Evolutionary conservation across 2,329 filamentous ascomycete species (phyloP), one percentile per base, ranked within the genome.

Genomic region (Paracorniculantispora psalliotae): DNA sequence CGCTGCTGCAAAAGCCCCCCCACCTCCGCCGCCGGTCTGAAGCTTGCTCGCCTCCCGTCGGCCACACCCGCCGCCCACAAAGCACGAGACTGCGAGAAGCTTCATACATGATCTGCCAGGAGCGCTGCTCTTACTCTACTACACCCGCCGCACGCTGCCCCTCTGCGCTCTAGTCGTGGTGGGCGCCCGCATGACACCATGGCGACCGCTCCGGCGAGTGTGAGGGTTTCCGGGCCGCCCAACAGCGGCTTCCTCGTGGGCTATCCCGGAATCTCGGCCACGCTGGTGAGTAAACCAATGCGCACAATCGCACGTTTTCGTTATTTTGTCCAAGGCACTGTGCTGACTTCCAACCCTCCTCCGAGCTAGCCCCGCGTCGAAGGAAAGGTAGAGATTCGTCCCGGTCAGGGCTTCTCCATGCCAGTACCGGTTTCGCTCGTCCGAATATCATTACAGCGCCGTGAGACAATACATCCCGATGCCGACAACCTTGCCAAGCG

Each of bases 211-310:
- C 69, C 71, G 60, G 73, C 73, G 63, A 74, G 69, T 75, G 94
- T 99, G 79, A 89, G 94, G 82, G 92, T 99, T 77, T 96, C 92
- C 66, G 94, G 94, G 72, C 92, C 92, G 72, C 92, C 94, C 67
- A 99, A 99, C 78, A 94, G 91, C 77, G 94, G 90, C 77, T 97
- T 96, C 72, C 82, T 97, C 64, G 91, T 97, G 67, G 94, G 94
- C 67, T 99, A 97, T 75, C 94, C 94, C 59, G 94, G 94, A 67
- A 97, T 99, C 75, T 97, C 93, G 59, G 94, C 94, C 69, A 99
- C 94, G 39, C 77, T 97, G 84, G 92, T 97, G 83, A 77, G 91
- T 85, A 49, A 48, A 56, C 58, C 48, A 59, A 50, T 59, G 56
- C 60, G 58, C 55, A 49, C 57, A 43, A 58, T 56, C 58, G 60